Evolutionary conservation across 768 basidiomycete species (phyloP).

Genomic region (Lentinus brumalis): DNA sequence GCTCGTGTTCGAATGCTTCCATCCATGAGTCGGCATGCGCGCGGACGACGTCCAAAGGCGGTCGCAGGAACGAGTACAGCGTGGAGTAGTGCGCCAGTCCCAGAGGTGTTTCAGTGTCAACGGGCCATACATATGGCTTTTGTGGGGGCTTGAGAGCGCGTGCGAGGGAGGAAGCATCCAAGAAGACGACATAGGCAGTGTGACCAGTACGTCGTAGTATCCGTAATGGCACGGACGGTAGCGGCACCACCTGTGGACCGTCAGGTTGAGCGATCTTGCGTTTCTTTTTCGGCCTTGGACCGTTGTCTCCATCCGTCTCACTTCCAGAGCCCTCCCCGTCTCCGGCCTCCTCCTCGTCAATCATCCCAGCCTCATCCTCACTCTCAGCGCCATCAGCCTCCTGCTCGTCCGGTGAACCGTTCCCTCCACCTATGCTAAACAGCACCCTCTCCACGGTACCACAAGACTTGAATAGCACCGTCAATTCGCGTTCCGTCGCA

Average conservation of each 20-base stretch:
- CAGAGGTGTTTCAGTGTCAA: slow-evolving; percentile 54
- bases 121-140: slow-evolving; percentile 67
- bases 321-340: slow-evolving; percentile 36
- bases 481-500: slow-evolving; percentile 78
- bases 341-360: slow-evolving; percentile 38
- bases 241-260: slow-evolving; percentile 56
- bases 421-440: slow-evolving; percentile 45
- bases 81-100: slow-evolving; percentile 75
- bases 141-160: slow-evolving; percentile 58
- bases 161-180: slow-evolving; percentile 71
- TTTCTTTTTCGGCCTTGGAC: slow-evolving; percentile 35
- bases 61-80: slow-evolving; percentile 67
- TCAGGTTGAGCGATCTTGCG: slow-evolving; percentile 29
- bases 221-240: slow-evolving; percentile 58
- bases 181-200: slow-evolving; percentile 70
- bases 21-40: slow-evolving; percentile 82
- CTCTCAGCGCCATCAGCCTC: slow-evolving; percentile 39
- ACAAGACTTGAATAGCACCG: slow-evolving; percentile 71
- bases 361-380: slow-evolving; percentile 38
- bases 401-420: slow-evolving; percentile 34
- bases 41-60: slow-evolving; percentile 71
- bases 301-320: slow-evolving; percentile 40
- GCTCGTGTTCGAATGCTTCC: slow-evolving; percentile 73
- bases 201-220: slow-evolving; percentile 62
- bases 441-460: slow-evolving; percentile 78